phyloP scores from a whole-genome alignment of 805 yeast genomes.

The Cyberlindnera nakhonratchasimensis region DNA sequence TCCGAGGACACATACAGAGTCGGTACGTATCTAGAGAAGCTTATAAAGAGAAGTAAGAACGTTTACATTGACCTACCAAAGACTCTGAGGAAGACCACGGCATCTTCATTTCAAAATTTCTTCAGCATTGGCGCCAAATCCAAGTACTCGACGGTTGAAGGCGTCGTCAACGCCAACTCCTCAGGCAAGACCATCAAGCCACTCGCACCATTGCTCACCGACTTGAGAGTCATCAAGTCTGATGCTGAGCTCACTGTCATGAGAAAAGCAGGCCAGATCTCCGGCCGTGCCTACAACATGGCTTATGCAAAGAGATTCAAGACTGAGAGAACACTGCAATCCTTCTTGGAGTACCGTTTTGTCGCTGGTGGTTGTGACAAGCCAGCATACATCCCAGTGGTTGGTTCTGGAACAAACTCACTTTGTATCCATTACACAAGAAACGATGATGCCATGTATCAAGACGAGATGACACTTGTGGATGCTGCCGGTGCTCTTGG shows the following conservation, averaged over 20 bases:
- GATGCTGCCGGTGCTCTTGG: slow-evolving; percentile 95
- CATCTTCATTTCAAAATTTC: slow-evolving; percentile 28
- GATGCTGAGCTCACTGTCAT: slow-evolving; percentile 70
- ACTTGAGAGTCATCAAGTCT: slow-evolving; percentile 68
- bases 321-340: slow-evolving; percentile 74
- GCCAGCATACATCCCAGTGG: slow-evolving; percentile 92
- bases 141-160: slow-evolving; percentile 27
- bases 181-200: slow-evolving; percentile 39
- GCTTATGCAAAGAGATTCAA: slow-evolving; percentile 68
- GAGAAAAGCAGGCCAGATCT: slow-evolving; percentile 79
- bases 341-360: slow-evolving; percentile 79
- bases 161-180: slow-evolving; percentile 25
- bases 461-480: slow-evolving; percentile 81
- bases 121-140: slow-evolving; percentile 28
- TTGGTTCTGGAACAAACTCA: slow-evolving; percentile 90
- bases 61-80: slow-evolving; percentile 53
- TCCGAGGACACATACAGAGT: slow-evolving; percentile 50
- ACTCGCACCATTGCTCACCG: slow-evolving; percentile 40
- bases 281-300: slow-evolving; percentile 78
- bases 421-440: slow-evolving; percentile 90
- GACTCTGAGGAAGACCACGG: slow-evolving; percentile 18
- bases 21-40: slow-evolving; percentile 39
- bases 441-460: slow-evolving; percentile 76
- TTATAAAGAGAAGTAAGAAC: slow-evolving; percentile 46
- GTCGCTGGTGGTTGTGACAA: slow-evolving; percentile 85